Evolutionary conservation across 768 basidiomycete species (phyloP).

Genomic region (Lactarius vividus): DNA sequence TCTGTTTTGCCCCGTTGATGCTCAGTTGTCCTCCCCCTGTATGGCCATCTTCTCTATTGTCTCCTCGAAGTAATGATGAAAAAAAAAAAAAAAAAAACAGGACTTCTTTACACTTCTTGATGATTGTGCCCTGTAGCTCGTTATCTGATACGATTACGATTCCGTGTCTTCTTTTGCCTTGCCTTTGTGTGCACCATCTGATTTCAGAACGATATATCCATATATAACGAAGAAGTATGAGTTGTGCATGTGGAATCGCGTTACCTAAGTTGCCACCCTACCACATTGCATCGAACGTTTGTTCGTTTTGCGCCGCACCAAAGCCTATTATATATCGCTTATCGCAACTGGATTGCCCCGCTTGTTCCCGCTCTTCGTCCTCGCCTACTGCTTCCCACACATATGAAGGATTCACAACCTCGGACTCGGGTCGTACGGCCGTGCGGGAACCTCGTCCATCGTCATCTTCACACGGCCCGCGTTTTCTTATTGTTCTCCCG

Average conservation of each 20-base stretch:
- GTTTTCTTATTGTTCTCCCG: background rate
- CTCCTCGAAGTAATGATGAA: background rate
- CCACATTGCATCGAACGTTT: background rate
- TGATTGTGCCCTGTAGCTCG: background rate
- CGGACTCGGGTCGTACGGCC: background rate
- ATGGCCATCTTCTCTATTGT: conserved; percentile 2
- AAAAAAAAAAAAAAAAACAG: background rate
- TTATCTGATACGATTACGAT: background rate
- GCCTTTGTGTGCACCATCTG: background rate
- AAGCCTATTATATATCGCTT: background rate
- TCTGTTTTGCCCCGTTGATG: background rate
- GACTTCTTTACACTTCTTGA: background rate
- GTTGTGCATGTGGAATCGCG: background rate
- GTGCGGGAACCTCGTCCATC: background rate
- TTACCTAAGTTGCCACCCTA: background rate
- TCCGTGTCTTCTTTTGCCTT: background rate
- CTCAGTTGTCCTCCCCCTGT: background rate
- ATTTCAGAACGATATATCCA: background rate
- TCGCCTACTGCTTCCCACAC: background rate
- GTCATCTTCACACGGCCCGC: background rate
- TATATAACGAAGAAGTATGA: background rate
- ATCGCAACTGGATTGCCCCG: background rate
- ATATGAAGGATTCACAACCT: background rate
- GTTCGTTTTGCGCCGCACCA: background rate
- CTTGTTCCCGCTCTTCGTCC: background rate